These are phyloP conservation scores for Trematosphaeria pertusa DNA, from an alignment of 2,329 filamentous ascomycete genomes.

Conservation along the genomic window DNA sequence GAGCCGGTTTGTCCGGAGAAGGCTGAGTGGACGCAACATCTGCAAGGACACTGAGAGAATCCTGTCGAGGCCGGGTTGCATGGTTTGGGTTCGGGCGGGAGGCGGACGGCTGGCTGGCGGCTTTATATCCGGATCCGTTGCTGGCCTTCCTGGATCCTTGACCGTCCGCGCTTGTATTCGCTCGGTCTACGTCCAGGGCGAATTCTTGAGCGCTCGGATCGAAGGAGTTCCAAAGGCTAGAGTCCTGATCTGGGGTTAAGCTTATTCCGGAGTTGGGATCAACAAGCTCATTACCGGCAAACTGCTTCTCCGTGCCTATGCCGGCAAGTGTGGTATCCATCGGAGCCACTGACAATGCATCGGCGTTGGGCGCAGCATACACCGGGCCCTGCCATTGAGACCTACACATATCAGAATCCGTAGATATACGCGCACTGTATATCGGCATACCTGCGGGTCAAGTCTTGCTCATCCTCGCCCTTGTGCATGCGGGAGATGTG, in stretches of 20 bases:
- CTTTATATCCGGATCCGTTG: background rate
- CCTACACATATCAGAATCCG: conserved; percentile 33
- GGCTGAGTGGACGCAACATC: conserved; percentile 14
- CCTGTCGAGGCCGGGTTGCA: conserved; percentile 1
- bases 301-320: conserved; percentile 32
- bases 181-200: conserved; percentile 20
- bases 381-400: conserved; percentile 26
- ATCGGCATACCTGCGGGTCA: conserved; percentile 55
- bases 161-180: conserved; percentile 3
- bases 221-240: conserved; percentile 24
- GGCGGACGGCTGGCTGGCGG: background rate
- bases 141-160: conserved; percentile 5
- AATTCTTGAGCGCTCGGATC: conserved; percentile 19
- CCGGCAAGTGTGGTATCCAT: conserved; percentile 41
- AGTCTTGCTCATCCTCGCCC: conserved; percentile 50
- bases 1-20: background rate
- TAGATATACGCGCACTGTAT: background rate
- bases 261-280: conserved; percentile 26
- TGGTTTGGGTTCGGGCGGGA: background rate
- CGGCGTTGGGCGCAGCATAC: conserved; percentile 8
- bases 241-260: conserved; percentile 29
- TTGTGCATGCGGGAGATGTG: conserved; percentile 76
- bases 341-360: conserved; percentile 25
- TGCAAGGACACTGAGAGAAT: conserved; percentile 15
- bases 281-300: conserved; percentile 28